Evolutionary conservation across 306 rosid species (phyloP).

Genomic region (Cucumis melo): DNA sequence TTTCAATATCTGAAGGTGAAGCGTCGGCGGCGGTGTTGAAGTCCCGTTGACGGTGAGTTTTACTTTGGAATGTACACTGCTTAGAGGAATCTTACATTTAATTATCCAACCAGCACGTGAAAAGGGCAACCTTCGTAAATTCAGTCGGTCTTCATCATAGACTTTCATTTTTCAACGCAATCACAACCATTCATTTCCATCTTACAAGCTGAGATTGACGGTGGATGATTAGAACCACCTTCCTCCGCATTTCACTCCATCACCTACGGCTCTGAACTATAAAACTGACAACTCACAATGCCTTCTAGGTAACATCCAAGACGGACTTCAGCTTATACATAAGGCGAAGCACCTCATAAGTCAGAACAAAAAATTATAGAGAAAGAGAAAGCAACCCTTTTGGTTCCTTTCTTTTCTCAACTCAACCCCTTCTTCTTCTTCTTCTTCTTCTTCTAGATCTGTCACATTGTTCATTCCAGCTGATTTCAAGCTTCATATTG

Average conservation of each 20-base stretch:
- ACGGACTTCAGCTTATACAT: neutral
- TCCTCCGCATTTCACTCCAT: neutral
- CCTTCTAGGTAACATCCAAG: neutral
- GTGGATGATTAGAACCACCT: neutral
- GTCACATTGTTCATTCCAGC: neutral
- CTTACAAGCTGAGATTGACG: neutral
- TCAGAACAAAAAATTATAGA: no score
- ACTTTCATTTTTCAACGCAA: neutral
- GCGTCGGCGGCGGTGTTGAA: neutral
- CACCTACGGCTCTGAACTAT: neutral
- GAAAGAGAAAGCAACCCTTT: neutral
- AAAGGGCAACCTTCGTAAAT: neutral
- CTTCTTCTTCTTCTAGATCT: slow-evolving; percentile 1
- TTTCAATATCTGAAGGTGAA: neutral
- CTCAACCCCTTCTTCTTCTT: neutral
- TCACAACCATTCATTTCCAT: neutral
- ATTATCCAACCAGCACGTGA: neutral
- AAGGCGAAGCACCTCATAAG: neutral
- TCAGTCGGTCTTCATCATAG: neutral
- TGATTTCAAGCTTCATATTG: neutral
- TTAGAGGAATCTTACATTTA: neutral
- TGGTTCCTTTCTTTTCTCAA: neutral
- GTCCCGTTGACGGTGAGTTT: neutral
- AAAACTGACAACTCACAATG: slow-evolving; percentile 1
- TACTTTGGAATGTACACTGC: neutral